Conservation (phyloP, 2,329 filamentous ascomycete species). For the Incumbomyces delicatus region DNA sequence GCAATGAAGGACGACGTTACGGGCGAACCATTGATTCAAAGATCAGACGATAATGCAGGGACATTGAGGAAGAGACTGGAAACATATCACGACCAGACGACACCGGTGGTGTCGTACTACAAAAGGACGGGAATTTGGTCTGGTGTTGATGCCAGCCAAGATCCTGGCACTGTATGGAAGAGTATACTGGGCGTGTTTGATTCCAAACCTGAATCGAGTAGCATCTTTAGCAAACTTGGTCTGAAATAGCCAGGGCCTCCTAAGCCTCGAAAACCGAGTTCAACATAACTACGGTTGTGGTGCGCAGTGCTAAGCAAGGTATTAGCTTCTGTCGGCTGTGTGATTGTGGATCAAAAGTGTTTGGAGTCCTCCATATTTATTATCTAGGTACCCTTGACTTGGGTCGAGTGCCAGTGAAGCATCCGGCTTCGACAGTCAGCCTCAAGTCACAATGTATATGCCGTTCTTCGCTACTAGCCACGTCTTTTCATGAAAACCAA, state of each 20-base stretch:
- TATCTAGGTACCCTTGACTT: too few species aligned
- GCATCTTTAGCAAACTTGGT: constrained; percentile 45
- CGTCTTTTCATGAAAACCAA: too few species aligned
- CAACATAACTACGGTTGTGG: too few species aligned
- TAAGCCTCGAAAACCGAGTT: too few species aligned
- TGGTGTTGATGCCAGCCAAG: constrained; percentile 88
- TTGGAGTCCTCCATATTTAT: too few species aligned
- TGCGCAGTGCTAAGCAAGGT: too few species aligned
- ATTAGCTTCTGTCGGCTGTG: too few species aligned
- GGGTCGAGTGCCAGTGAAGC: too few species aligned
- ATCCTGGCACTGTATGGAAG: constrained; percentile 93
- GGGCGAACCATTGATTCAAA: constrained; percentile 90
- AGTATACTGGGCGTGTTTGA: constrained; percentile 76
- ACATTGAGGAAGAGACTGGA: constrained; percentile 87
- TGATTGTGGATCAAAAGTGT: too few species aligned
- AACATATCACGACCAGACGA: constrained; percentile 91
- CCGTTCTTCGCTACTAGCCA: background rate
- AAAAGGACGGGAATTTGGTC: constrained; percentile 96
- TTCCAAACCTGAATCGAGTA: constrained; percentile 36
- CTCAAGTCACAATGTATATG: background rate
- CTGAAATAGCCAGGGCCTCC: constrained; percentile 23
- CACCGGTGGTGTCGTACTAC: constrained; percentile 91
- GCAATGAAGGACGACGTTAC: constrained; percentile 94
- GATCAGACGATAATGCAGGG: constrained; percentile 93
- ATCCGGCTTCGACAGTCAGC: background rate